Evolutionary conservation across 2,329 filamentous ascomycete genomes (phyloP).

Genomic region (Volutella citrinella): DNA sequence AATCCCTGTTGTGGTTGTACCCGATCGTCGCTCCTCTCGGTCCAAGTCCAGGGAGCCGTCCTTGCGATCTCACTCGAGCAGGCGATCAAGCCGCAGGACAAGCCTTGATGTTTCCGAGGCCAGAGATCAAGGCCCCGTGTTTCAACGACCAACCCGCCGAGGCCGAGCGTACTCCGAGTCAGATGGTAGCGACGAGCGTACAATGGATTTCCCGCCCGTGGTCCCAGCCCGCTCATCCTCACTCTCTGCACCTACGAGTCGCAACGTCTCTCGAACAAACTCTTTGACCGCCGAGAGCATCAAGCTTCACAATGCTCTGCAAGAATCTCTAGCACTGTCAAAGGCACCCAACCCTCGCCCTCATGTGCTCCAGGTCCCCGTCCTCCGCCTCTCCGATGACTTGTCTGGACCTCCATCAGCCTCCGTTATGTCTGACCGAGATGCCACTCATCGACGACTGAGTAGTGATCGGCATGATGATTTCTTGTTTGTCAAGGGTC

Average conservation of each 20-base stretch:
- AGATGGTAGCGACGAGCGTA: slow-evolving; percentile 50
- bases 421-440: background rate
- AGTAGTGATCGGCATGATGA: slow-evolving; percentile 50
- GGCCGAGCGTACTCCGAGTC: slow-evolving; percentile 45
- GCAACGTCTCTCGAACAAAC: slow-evolving; percentile 50
- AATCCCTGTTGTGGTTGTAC: slow-evolving; percentile 62
- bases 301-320: slow-evolving; percentile 48
- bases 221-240: slow-evolving; percentile 59
- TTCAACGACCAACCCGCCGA: slow-evolving; percentile 40
- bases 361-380: slow-evolving; percentile 8
- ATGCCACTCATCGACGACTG: slow-evolving; percentile 6
- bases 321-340: slow-evolving; percentile 21
- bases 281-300: slow-evolving; percentile 59
- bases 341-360: slow-evolving; percentile 7
- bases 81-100: slow-evolving; percentile 49
- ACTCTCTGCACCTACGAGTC: slow-evolving; percentile 60
- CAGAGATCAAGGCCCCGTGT: slow-evolving; percentile 40
- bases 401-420: slow-evolving; percentile 1
- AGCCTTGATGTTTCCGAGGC: slow-evolving; percentile 44
- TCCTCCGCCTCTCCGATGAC: slow-evolving; percentile 15
- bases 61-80: slow-evolving; percentile 59
- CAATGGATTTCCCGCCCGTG: slow-evolving; percentile 58
- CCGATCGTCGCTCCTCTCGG: slow-evolving; percentile 52
- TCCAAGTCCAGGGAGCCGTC: slow-evolving; percentile 53
- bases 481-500: slow-evolving; percentile 48